These are phyloP conservation scores for Cystofilobasidium ferigula DNA, from an alignment of 768 basidiomycete species.

Conservation along the genomic window DNA sequence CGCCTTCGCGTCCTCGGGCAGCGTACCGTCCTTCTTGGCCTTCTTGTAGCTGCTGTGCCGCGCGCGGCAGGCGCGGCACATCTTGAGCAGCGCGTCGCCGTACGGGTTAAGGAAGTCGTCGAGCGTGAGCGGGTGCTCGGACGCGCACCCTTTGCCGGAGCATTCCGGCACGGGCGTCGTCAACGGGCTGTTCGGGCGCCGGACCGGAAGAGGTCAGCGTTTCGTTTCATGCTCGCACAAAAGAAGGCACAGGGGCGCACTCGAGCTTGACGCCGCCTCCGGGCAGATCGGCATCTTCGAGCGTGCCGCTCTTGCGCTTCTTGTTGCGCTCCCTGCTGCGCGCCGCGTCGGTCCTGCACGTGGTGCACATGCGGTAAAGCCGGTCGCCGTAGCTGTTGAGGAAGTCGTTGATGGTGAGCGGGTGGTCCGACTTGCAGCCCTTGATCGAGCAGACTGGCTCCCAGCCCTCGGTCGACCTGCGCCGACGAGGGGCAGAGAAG, in stretches of 20 bases:
- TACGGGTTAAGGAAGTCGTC: slow-evolving; percentile 1
- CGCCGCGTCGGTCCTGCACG: not conserved
- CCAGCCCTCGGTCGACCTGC: slow-evolving; percentile 4
- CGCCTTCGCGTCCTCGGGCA: not conserved
- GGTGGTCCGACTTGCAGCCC: slow-evolving; percentile 1
- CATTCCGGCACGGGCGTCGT: not conserved
- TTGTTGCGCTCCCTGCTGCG: not conserved
- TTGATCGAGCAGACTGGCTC: slow-evolving; percentile 5
- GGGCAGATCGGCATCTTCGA: not conserved
- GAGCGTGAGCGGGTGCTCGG: not conserved
- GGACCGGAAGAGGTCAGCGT: not conserved
- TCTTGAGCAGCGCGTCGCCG: slow-evolving; percentile 5
- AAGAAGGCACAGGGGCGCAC: not conserved
- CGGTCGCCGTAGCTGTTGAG: slow-evolving; percentile 8
- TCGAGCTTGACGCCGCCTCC: not conserved
- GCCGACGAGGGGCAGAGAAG: not conserved
- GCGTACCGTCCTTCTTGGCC: not conserved
- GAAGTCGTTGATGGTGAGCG: slow-evolving; percentile 3
- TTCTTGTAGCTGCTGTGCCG: not conserved
- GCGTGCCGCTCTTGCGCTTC: not conserved
- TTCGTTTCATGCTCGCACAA: not conserved
- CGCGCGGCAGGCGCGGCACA: not conserved
- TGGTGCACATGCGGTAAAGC: not conserved
- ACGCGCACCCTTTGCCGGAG: slow-evolving; percentile 1
- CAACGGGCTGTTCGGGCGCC: not conserved